phyloP scores from a whole-genome alignment of 129 eudicot species.

The Mikania micrantha region DNA sequence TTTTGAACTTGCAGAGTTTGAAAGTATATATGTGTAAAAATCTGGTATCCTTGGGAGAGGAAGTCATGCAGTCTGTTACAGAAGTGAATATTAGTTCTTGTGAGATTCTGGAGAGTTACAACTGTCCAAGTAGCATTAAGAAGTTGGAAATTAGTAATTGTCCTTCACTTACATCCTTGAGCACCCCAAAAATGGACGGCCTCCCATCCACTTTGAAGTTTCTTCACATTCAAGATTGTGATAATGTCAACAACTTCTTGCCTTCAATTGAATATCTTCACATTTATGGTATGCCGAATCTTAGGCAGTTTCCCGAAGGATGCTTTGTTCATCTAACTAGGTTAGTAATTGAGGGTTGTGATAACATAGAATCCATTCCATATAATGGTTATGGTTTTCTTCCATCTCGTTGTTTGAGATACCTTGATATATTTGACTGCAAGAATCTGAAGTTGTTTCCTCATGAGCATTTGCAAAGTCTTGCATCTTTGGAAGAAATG shows the following conservation, averaged over 20 bases:
- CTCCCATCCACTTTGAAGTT: too few relatives aligned
- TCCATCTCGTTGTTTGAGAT: not conserved
- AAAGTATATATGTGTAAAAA: too few relatives aligned
- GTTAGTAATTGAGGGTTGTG: not conserved
- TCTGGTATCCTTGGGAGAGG: too few relatives aligned
- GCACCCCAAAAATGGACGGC: too few relatives aligned
- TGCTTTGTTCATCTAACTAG: constrained; percentile 5
- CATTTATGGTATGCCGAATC: not conserved
- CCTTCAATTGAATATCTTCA: not conserved
- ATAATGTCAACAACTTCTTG: not conserved
- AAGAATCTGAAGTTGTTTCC: not conserved
- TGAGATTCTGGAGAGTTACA: too few relatives aligned
- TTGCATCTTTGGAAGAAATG: not conserved
- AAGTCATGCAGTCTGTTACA: too few relatives aligned
- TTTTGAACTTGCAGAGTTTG: too few relatives aligned
- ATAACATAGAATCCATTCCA: constrained; percentile 8
- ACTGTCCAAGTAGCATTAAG: too few relatives aligned
- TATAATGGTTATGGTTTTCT: constrained; percentile 7
- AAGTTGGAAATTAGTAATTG: too few relatives aligned
- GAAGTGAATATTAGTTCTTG: too few relatives aligned
- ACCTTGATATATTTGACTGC: not conserved
- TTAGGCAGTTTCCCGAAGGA: not conserved
- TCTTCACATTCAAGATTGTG: too few relatives aligned
- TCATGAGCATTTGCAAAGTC: constrained; percentile 14
- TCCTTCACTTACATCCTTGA: too few relatives aligned